These are phyloP conservation scores for Juncus inflexus DNA, from an alignment of 176 grass and related monocot genomes.

Conservation along the genomic window DNA sequence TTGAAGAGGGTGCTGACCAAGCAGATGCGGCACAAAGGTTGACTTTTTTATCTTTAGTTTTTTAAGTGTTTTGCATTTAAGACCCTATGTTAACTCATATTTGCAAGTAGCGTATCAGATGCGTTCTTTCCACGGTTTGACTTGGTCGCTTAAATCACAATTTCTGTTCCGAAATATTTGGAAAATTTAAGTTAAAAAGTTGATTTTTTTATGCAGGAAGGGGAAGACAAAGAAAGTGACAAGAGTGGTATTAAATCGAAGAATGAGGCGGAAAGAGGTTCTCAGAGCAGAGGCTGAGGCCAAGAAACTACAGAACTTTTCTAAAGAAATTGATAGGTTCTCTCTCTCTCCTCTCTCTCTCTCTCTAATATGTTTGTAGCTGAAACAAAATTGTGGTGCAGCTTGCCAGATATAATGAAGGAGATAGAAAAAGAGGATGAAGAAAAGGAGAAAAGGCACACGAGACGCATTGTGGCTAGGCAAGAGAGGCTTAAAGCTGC, in stretches of 20 bases:
- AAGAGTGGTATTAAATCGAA: constrained; percentile 73
- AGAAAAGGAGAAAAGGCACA: constrained; percentile 67
- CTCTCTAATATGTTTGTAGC: neutral
- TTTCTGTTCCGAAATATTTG: constrained; percentile 5
- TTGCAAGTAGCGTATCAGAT: neutral
- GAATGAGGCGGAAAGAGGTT: constrained; percentile 73
- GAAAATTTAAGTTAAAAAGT: too few species aligned
- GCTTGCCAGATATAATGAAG: constrained; percentile 71
- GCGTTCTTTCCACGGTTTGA: neutral
- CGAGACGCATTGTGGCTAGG: constrained; percentile 47
- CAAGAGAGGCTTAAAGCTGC: constrained; percentile 68
- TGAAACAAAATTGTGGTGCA: constrained; percentile 29
- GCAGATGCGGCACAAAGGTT: constrained; percentile 47
- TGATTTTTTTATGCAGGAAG: constrained; percentile 41
- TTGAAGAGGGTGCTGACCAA: constrained; percentile 35
- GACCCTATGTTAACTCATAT: constrained; percentile 4
- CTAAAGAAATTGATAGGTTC: constrained; percentile 89
- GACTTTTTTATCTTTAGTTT: neutral
- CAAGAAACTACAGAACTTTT: constrained; percentile 58
- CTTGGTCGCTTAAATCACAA: constrained; percentile 5
- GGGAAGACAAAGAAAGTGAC: constrained; percentile 77
- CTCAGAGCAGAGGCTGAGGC: constrained; percentile 55
- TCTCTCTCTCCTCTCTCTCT: neutral
- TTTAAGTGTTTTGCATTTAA: constrained; percentile 1
- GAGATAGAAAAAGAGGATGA: constrained; percentile 92